These are phyloP conservation scores for Aegilops bicornis DNA, from an alignment of 176 grass and related monocot species.

Conservation along the genomic window DNA sequence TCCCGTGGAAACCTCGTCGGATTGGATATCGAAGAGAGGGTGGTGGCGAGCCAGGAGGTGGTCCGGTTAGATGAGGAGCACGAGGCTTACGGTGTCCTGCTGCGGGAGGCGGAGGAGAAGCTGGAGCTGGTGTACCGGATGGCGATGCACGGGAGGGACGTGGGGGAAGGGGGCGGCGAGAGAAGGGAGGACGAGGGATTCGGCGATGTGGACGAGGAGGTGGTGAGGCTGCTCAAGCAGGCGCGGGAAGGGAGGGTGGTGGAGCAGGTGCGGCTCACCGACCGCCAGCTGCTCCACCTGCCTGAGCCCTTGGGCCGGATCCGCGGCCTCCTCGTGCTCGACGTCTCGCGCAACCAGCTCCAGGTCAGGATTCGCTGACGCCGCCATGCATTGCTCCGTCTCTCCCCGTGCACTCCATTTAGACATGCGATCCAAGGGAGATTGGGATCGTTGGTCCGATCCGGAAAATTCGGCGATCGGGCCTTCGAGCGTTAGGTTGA, in stretches of 20 bases:
- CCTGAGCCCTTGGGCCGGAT: conserved; percentile 57
- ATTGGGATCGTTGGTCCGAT: background rate
- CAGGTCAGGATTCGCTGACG: conserved; percentile 51
- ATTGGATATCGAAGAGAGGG: conserved; percentile 29
- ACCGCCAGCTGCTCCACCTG: conserved; percentile 52
- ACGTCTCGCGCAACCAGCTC: conserved; percentile 70
- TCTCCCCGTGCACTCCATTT: background rate
- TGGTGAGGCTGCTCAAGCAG: conserved; percentile 63
- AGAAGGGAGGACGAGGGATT: conserved; percentile 1
- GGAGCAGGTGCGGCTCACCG: conserved; percentile 49
- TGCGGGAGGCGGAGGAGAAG: conserved; percentile 63
- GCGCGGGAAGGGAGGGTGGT: conserved; percentile 31
- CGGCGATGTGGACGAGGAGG: conserved; percentile 56
- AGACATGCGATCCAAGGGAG: background rate
- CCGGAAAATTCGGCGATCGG: background rate
- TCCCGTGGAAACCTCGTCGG: background rate
- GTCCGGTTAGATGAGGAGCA: conserved; percentile 77
- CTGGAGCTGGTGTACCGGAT: conserved; percentile 63
- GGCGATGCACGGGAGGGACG: conserved; percentile 43
- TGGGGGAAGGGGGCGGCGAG: background rate
- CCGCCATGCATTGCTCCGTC: background rate
- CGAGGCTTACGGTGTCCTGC: conserved; percentile 60
- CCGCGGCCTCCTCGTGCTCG: conserved; percentile 58
- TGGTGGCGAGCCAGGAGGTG: conserved; percentile 41
- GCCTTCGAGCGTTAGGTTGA: no score